These are phyloP conservation scores for Monilinia fructicola DNA, from an alignment of 2,329 filamentous ascomycete species.

Conservation along the genomic window DNA sequence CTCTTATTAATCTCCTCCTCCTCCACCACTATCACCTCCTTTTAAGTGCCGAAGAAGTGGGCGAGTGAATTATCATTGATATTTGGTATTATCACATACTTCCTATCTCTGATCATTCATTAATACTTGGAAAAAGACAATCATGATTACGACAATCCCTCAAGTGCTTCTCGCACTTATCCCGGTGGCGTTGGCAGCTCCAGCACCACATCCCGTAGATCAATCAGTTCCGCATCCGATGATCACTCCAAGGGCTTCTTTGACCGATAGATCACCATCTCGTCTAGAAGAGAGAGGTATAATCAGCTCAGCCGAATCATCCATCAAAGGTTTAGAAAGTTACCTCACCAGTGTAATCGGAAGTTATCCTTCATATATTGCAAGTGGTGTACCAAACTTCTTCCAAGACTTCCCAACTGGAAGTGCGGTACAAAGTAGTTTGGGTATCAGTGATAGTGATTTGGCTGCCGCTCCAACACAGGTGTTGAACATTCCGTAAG, in stretches of 20 bases:
- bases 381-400: constrained; percentile 65
- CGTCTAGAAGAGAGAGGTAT: constrained; percentile 47
- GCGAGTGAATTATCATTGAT: not conserved
- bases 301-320: constrained; percentile 41
- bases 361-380: constrained; percentile 58
- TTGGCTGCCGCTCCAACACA: constrained; percentile 65
- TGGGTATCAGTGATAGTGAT: constrained; percentile 59
- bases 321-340: constrained; percentile 49
- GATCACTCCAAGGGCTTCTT: constrained; percentile 50
- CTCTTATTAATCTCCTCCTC: too few relatives aligned
- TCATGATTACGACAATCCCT: constrained; percentile 20
- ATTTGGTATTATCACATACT: not conserved
- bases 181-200: constrained; percentile 33
- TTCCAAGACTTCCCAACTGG: constrained; percentile 67
- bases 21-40: too few relatives aligned
- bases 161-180: constrained; percentile 30
- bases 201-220: constrained; percentile 32
- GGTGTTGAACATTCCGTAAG: constrained; percentile 66
- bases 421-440: constrained; percentile 57
- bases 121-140: not conserved
- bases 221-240: constrained; percentile 44
- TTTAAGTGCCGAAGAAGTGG: not conserved
- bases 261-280: constrained; percentile 43
- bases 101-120: not conserved
- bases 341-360: constrained; percentile 55